These are phyloP conservation scores for Vitis riparia DNA, from an alignment of 164 flowering plant genomes.

Conservation along the genomic window DNA sequence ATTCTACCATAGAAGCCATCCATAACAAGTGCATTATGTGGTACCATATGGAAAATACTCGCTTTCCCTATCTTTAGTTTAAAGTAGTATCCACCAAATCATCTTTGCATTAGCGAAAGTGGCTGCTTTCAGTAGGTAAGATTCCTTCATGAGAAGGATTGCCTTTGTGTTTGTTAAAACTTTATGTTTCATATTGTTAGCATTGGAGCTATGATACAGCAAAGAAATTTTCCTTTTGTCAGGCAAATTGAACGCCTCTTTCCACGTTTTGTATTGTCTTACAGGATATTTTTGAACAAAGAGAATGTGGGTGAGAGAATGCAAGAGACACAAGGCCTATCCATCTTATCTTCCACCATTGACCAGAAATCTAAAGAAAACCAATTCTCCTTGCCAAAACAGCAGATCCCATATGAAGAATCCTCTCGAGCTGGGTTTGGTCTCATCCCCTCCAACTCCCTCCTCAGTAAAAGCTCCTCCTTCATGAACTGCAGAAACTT, in stretches of 20 bases:
- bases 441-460: slow-evolving; percentile 49
- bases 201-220: neutral
- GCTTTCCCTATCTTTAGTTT: too few species aligned
- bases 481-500: slow-evolving; percentile 27
- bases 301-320: slow-evolving; percentile 28
- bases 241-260: neutral
- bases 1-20: neutral
- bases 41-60: too few species aligned
- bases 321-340: slow-evolving; percentile 42
- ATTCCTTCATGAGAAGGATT: neutral
- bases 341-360: slow-evolving; percentile 36
- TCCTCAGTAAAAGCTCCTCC: slow-evolving; percentile 39
- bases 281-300: slow-evolving; percentile 44
- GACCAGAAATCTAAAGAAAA: slow-evolving; percentile 36
- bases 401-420: slow-evolving; percentile 38
- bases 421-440: slow-evolving; percentile 51
- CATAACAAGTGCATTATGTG: too few species aligned
- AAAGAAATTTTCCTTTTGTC: neutral
- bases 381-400: slow-evolving; percentile 44
- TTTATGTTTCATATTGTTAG: neutral
- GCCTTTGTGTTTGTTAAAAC: neutral
- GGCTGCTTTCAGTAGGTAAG: neutral
- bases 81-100: too few species aligned
- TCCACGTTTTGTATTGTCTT: neutral
- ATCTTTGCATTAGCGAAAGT: neutral